Evolutionary conservation across 2,329 filamentous ascomycete genomes (phyloP).

Genomic region (Fusarium temperatum): DNA sequence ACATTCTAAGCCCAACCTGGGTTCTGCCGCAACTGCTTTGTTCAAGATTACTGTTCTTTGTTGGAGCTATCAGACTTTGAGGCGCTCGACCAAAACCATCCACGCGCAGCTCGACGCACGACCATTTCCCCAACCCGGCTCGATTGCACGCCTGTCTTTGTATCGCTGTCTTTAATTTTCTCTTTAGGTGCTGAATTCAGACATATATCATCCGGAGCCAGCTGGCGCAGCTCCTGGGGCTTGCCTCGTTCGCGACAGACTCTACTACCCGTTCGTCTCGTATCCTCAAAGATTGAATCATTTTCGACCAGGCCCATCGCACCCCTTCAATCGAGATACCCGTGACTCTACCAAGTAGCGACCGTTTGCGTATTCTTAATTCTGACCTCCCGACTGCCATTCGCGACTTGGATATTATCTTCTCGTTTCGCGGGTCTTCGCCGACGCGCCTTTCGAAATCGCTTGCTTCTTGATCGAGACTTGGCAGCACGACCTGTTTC

Average conservation of each 20-base stretch:
- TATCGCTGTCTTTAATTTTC: not conserved
- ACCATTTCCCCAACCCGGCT: not conserved
- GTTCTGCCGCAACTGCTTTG: slow-evolving; percentile 31
- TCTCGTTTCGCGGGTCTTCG: slow-evolving; percentile 2
- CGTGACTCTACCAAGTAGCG: not conserved
- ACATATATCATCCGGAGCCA: slow-evolving; percentile 7
- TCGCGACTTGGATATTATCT: slow-evolving; percentile 5
- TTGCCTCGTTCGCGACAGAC: slow-evolving; percentile 32
- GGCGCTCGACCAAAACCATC: slow-evolving; percentile 25
- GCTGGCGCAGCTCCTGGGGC: slow-evolving; percentile 27
- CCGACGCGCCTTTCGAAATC: slow-evolving; percentile 21
- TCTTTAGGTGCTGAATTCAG: not conserved
- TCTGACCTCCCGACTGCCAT: not conserved
- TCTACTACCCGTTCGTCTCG: slow-evolving; percentile 12
- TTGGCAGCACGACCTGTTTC: not conserved
- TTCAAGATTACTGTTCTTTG: slow-evolving; percentile 32
- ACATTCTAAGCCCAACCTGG: slow-evolving; percentile 7
- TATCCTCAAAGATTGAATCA: slow-evolving; percentile 13
- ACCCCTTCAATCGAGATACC: not conserved
- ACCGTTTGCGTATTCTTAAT: not conserved
- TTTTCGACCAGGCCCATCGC: not conserved
- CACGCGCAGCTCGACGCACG: slow-evolving; percentile 23
- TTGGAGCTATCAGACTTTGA: slow-evolving; percentile 36
- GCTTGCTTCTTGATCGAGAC: slow-evolving; percentile 15
- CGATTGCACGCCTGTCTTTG: not conserved